These are phyloP conservation scores for Coleophoma eucalyptorum DNA, from an alignment of 2,329 filamentous ascomycete genomes.

Conservation along the genomic window DNA sequence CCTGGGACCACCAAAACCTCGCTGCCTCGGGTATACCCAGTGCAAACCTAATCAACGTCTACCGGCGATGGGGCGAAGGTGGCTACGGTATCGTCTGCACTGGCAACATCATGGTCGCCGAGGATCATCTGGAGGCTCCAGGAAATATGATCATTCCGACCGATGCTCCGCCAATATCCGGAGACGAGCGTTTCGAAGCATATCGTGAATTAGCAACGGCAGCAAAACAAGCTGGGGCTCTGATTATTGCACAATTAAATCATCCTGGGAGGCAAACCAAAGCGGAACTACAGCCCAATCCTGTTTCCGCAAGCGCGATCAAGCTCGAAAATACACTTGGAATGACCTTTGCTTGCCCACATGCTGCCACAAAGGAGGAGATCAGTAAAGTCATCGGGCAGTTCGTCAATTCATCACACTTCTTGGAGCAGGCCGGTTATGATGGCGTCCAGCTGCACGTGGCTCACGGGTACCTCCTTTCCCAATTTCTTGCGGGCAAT, in stretches of 20 bases:
- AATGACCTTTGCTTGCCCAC: neutral
- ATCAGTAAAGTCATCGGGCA: constrained; percentile 43
- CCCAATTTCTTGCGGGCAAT: constrained; percentile 9
- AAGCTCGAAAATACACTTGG: constrained; percentile 15
- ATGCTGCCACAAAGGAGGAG: neutral
- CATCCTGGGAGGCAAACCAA: constrained; percentile 49
- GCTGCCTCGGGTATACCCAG: constrained; percentile 44
- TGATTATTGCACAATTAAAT: constrained; percentile 53
- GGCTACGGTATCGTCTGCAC: constrained; percentile 50
- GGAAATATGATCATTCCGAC: constrained; percentile 55
- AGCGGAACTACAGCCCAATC: constrained; percentile 19
- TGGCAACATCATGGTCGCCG: constrained; percentile 60
- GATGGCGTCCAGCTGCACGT: constrained; percentile 31
- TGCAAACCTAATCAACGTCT: constrained; percentile 47
- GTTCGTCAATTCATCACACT: constrained; percentile 57
- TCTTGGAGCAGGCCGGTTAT: constrained; percentile 55
- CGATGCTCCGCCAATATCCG: constrained; percentile 41
- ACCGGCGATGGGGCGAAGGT: constrained; percentile 55
- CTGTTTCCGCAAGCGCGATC: constrained; percentile 32
- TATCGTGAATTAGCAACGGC: constrained; percentile 50
- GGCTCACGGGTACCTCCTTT: constrained; percentile 12
- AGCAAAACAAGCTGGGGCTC: constrained; percentile 49
- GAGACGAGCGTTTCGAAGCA: constrained; percentile 52
- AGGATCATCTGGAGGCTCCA: constrained; percentile 47
- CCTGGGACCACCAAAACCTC: constrained; percentile 35